phyloP scores from a whole-genome alignment of 179 eudicot species.

The Beta lomatogona region DNA sequence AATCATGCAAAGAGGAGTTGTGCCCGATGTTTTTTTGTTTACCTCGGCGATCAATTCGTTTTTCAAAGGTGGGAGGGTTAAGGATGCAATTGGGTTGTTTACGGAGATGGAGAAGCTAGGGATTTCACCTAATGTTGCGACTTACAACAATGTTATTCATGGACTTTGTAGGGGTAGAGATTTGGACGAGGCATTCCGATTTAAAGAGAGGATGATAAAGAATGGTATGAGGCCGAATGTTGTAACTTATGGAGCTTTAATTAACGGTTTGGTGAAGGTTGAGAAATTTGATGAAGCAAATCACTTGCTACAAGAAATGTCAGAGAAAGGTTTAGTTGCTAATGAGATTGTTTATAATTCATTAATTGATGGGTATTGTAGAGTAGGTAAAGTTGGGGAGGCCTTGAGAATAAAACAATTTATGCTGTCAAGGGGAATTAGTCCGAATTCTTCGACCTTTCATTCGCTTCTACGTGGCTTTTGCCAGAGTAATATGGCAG shows the following conservation, averaged over 20 bases:
- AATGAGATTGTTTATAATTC: slow-evolving; percentile 72
- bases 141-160: slow-evolving; percentile 65
- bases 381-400: slow-evolving; percentile 50
- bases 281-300: slow-evolving; percentile 62
- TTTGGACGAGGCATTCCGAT: slow-evolving; percentile 57
- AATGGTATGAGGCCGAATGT: slow-evolving; percentile 51
- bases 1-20: slow-evolving; percentile 41
- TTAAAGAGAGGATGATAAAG: slow-evolving; percentile 65
- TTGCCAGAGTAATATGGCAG: slow-evolving; percentile 62
- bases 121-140: slow-evolving; percentile 64
- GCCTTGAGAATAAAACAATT: slow-evolving; percentile 61
- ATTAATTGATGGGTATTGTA: slow-evolving; percentile 76
- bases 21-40: slow-evolving; percentile 62
- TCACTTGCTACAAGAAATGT: slow-evolving; percentile 60
- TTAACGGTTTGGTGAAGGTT: slow-evolving; percentile 41
- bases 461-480: slow-evolving; percentile 70
- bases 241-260: slow-evolving; percentile 62
- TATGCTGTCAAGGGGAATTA: slow-evolving; percentile 59
- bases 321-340: slow-evolving; percentile 51
- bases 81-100: slow-evolving; percentile 64
- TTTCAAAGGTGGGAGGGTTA: slow-evolving; percentile 61
- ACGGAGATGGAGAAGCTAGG: slow-evolving; percentile 60
- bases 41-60: slow-evolving; percentile 60
- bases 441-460: slow-evolving; percentile 64
- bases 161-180: slow-evolving; percentile 70